Evolutionary conservation across 2,329 filamentous ascomycete genomes (phyloP).

Genomic region (Clarireedia paspali): DNA sequence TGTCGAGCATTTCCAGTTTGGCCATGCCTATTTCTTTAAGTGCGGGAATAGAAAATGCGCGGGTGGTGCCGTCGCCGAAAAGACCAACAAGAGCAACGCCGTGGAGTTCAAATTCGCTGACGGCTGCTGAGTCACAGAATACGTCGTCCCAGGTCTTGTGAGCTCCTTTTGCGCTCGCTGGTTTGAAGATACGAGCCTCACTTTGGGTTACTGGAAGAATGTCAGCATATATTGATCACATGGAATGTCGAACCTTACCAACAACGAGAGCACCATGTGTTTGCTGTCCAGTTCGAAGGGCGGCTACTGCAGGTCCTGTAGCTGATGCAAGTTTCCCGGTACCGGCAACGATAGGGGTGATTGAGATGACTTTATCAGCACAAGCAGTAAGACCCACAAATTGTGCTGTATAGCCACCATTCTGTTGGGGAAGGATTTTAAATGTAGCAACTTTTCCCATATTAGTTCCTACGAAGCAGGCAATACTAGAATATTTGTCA

Average conservation of each 20-base stretch:
- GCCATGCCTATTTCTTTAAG: slow-evolving; percentile 74
- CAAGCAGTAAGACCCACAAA: slow-evolving; percentile 61
- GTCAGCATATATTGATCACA: slow-evolving; percentile 9
- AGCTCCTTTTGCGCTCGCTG: slow-evolving; percentile 79
- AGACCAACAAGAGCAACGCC: slow-evolving; percentile 76
- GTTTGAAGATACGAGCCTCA: slow-evolving; percentile 82
- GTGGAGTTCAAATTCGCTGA: slow-evolving; percentile 66
- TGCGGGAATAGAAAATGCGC: slow-evolving; percentile 79
- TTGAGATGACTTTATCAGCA: slow-evolving; percentile 63
- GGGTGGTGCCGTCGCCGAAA: slow-evolving; percentile 73
- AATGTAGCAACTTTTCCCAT: slow-evolving; percentile 79
- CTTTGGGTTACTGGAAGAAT: slow-evolving; percentile 45
- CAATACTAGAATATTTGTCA: slow-evolving; percentile 93
- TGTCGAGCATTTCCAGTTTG: slow-evolving; percentile 63
- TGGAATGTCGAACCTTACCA: slow-evolving; percentile 38
- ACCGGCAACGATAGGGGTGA: slow-evolving; percentile 73
- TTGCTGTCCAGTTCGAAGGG: slow-evolving; percentile 64
- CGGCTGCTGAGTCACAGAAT: slow-evolving; percentile 71
- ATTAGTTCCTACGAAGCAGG: slow-evolving; percentile 85
- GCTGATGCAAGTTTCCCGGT: slow-evolving; percentile 70
- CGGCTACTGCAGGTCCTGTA: slow-evolving; percentile 66
- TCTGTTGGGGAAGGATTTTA: slow-evolving; percentile 70
- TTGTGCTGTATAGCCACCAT: slow-evolving; percentile 63
- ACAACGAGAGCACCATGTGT: slow-evolving; percentile 76
- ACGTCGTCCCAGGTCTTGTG: slow-evolving; percentile 79